Evolutionary conservation across 2,329 filamentous ascomycete species (phyloP).

Genomic region (Alternaria hordeiaustralica): DNA sequence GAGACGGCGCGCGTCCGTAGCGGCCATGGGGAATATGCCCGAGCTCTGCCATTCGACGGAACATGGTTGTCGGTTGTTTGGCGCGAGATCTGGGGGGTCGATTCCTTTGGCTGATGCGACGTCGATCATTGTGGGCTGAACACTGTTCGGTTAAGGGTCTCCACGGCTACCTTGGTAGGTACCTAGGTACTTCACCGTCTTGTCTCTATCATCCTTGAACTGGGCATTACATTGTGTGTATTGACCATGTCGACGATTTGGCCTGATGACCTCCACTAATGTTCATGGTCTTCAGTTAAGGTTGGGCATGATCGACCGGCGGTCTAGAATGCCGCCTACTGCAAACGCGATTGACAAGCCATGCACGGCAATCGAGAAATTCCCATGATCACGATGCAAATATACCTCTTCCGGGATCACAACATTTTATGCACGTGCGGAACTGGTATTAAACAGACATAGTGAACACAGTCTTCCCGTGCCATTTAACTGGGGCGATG

Average conservation of each 20-base stretch:
- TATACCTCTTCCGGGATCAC: not conserved
- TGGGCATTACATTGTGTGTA: not conserved
- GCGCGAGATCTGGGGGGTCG: not conserved
- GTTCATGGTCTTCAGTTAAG: not conserved
- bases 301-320: not conserved
- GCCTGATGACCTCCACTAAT: not conserved
- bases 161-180: not conserved
- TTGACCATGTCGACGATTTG: not conserved
- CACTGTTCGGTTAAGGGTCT: not conserved
- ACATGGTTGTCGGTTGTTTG: not conserved
- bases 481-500: not conserved
- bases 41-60: slow-evolving; percentile 21
- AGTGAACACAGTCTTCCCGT: not conserved
- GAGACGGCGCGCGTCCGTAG: slow-evolving; percentile 9
- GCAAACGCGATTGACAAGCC: not conserved
- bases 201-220: not conserved
- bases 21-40: slow-evolving; percentile 17
- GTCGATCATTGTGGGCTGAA: slow-evolving; percentile 3
- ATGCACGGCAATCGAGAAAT: not conserved
- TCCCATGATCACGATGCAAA: not conserved
- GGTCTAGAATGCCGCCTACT: not conserved
- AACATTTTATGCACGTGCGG: not conserved
- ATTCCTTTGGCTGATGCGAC: not conserved
- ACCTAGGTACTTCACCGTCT: not conserved
- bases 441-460: not conserved